phyloP scores from a whole-genome alignment of 2,329 filamentous ascomycete genomes.

The Verticillium klebahnii region DNA sequence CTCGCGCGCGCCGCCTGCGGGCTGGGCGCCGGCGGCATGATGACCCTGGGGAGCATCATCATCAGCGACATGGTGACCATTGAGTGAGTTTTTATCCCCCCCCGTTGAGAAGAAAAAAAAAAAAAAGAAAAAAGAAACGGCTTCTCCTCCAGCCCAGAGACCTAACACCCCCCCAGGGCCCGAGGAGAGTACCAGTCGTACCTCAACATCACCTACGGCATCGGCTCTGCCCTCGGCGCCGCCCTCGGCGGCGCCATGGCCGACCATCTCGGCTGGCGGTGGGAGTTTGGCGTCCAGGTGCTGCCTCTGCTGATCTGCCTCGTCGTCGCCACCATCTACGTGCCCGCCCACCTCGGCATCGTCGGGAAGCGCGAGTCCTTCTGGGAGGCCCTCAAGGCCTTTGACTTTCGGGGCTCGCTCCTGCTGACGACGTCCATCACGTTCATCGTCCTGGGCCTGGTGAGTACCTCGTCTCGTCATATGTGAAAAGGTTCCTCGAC shows the following conservation, averaged over 20 bases:
- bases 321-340: slow-evolving; percentile 36
- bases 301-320: slow-evolving; percentile 44
- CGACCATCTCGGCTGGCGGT: slow-evolving; percentile 67
- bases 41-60: slow-evolving; percentile 66
- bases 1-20: slow-evolving; percentile 66
- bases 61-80: slow-evolving; percentile 72
- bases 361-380: slow-evolving; percentile 37
- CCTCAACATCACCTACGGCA: slow-evolving; percentile 61
- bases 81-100: slow-evolving; percentile 39
- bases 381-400: slow-evolving; percentile 46
- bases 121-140: no score
- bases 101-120: not conserved
- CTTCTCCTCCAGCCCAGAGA: not conserved
- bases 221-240: slow-evolving; percentile 56
- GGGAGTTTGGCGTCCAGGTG: slow-evolving; percentile 64
- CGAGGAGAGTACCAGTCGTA: slow-evolving; percentile 71
- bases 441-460: slow-evolving; percentile 55
- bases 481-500: not conserved
- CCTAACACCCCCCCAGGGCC: slow-evolving; percentile 18
- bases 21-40: slow-evolving; percentile 66
- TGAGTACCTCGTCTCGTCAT: slow-evolving; percentile 23
- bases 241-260: slow-evolving; percentile 67
- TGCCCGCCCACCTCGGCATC: slow-evolving; percentile 50
- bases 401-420: slow-evolving; percentile 52
- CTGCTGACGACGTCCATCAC: slow-evolving; percentile 48